Evolutionary conservation across 805 yeast species (phyloP), one percentile per base, ranked within the genome.

Genomic region (Saccharomyces kudriavzevii): DNA sequence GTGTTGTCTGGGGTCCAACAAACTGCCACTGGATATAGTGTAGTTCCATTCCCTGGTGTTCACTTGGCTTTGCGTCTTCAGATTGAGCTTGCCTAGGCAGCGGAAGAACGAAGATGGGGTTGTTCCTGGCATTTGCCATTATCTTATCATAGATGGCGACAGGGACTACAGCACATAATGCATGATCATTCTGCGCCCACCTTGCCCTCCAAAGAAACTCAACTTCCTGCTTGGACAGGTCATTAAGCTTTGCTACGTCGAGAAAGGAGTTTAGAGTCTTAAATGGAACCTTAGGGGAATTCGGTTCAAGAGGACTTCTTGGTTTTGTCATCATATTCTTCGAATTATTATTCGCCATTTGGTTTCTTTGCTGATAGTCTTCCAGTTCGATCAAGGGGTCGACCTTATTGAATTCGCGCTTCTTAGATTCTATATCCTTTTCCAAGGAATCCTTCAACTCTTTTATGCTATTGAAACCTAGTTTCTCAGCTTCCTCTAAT

Each of bases 21-120:
- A 89, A 88, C 20, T 82, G 77, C 99, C 99, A 94, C 72, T 94
- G 98, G 24, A 91, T 82, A 67, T 86, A 89, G 66, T 94, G 97
- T 72, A 94, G 77, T 71, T 94, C 99, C 63, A 75, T 72, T 54
- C 83, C 84, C 26, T 72, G 73, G 3, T 65, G 70, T 8, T 69
- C 60, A 4, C 75, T 78, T 9, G 72, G 75, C 5, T 74, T 72
- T 47, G 74, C 72, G 5, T 68, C 66, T 13, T 71, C 76, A 13
- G 73, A 74, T 40, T 74, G 73, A 13, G 60, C 51, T 20, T 74
- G 81, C 60, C 84, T 81, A 4, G 97, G 96, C 52, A 94, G 72
- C 0, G 99, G 99, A 25, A 94, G 76, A n/a, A 94, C 85, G 70
- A 94, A 94, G 31, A 82, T 77, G 24, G 97, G 96, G 65, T 85